Evolutionary conservation across 805 yeast genomes (phyloP), one percentile per base, ranked within the genome.

Genomic region (Lipomyces yamanashiensis): DNA sequence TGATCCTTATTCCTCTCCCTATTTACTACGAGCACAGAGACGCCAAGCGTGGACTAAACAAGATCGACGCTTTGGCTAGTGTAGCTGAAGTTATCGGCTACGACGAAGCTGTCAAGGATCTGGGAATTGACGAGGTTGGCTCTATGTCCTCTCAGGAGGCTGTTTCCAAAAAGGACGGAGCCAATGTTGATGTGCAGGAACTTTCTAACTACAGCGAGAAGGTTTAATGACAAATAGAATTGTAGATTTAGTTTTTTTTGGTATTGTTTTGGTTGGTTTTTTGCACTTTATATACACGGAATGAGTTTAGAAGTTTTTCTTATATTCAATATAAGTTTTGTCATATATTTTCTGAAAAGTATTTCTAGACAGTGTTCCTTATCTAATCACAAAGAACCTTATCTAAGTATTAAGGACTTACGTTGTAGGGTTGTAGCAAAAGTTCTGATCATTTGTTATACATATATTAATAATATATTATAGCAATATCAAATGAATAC

Each of bases 71-170:
- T n/a, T n/a, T n/a, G n/a, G n/a, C n/a, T 49, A 7, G 54, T 51
- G 17, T 40, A 47, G 43, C 56, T 10, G 48, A 47, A 10, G 62
- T 49, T 17, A 41, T 28, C 17, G 53, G 45, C 28, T 52, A 37
- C 37, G 62, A 53, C n/a, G 62, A 19, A 84, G 19, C 41, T 8
- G 13, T 15, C 7, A 53, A 40, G 36, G 28, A 21, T 3, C 23
- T 5, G n/a, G 48, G 34, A 15, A 40, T 17, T 15, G 48, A n/a
- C 7, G 57, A 53, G 36, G 10, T n/a, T 40, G 48, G 39, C 12
- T 53, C 57, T 6, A n/a, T 40, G 17, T 40, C 48, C 23, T 53
- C 48, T 4, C n/a, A 40, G 28, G 57, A 37, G 15, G 33, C n/a
- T 7, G 21, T 23, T 17, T 10, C 40, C 10, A 53, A 53, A 49